Percentiles rank a stretch among this genome's conserved stretches.
phyloP scores from a whole-genome alignment of 202 grass and related monocot genomes.

The Digitaria exilis region DNA sequence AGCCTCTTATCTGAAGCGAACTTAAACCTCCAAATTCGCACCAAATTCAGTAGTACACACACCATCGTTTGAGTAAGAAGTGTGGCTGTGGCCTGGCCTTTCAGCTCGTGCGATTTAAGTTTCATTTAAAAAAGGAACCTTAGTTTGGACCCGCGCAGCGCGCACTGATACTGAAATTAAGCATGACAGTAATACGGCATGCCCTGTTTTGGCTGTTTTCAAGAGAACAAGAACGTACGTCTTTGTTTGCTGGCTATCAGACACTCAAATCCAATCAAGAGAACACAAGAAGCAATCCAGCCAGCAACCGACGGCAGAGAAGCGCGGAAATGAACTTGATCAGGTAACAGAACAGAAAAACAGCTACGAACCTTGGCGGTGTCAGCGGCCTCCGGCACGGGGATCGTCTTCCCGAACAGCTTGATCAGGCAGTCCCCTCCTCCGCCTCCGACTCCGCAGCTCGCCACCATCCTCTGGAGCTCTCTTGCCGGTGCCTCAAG shows the following conservation, averaged over 20 bases:
- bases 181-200: neutral
- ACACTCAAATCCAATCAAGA: neutral
- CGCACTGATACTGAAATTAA: neutral
- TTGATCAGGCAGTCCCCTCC: slow-evolving; percentile 59
- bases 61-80: neutral
- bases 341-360: neutral
- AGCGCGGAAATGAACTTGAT: neutral
- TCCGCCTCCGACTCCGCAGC: slow-evolving; percentile 21
- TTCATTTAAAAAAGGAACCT: too few species aligned
- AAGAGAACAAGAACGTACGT: neutral
- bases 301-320: neutral
- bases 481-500: too few species aligned
- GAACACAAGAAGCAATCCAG: neutral
- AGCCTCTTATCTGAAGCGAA: neutral
- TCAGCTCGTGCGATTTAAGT: too few species aligned
- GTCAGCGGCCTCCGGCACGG: slow-evolving; percentile 44
- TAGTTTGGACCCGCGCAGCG: neutral
- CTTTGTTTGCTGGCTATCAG: too few species aligned
- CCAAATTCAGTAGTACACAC: neutral
- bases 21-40: neutral
- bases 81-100: too few species aligned
- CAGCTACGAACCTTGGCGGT: slow-evolving; percentile 48
- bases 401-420: slow-evolving; percentile 86
- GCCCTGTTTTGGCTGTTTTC: too few species aligned
- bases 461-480: slow-evolving; percentile 18